Percentiles rank a stretch among this genome's conserved stretches.
Evolutionary conservation across 1,139 yeast species (phyloP).

Genomic region (Debaryomycetaceae sp.): DNA sequence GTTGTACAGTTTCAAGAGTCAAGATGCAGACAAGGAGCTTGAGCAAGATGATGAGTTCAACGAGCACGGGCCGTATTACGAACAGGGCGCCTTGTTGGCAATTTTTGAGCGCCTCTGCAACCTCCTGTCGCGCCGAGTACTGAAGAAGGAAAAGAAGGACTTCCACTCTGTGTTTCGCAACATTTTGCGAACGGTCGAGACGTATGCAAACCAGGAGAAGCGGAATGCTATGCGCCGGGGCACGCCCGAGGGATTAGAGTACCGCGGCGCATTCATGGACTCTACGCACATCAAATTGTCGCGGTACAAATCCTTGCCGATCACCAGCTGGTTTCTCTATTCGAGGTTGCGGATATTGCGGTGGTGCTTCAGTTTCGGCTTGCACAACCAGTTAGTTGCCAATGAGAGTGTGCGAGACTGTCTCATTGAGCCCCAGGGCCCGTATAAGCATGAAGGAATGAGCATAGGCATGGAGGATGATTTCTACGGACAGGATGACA

Average conservation of each 20-base stretch:
- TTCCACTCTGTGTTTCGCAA: constrained; percentile 56
- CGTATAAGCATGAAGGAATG: constrained; percentile 7
- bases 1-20: constrained; percentile 35
- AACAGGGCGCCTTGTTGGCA: constrained; percentile 39
- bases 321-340: constrained; percentile 58
- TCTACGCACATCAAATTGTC: constrained; percentile 44
- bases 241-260: constrained; percentile 29
- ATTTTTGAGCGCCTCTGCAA: constrained; percentile 37
- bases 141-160: constrained; percentile 53
- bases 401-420: constrained; percentile 36
- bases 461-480: constrained; percentile 3
- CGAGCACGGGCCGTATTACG: constrained; percentile 46
- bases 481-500: constrained; percentile 3
- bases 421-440: constrained; percentile 29
- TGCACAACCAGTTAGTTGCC: constrained; percentile 49
- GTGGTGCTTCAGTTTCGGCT: constrained; percentile 65
- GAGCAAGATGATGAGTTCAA: constrained; percentile 29
- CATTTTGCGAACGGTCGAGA: constrained; percentile 39
- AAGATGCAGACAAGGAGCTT: constrained; percentile 14
- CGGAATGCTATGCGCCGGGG: constrained; percentile 24
- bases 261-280: constrained; percentile 24
- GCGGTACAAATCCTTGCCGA: constrained; percentile 45
- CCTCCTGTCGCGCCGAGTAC: constrained; percentile 43
- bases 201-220: constrained; percentile 27
- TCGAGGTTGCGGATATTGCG: constrained; percentile 50